Conservation (phyloP, 177 flowering plant species). For the Telopea speciosissima region DNA sequence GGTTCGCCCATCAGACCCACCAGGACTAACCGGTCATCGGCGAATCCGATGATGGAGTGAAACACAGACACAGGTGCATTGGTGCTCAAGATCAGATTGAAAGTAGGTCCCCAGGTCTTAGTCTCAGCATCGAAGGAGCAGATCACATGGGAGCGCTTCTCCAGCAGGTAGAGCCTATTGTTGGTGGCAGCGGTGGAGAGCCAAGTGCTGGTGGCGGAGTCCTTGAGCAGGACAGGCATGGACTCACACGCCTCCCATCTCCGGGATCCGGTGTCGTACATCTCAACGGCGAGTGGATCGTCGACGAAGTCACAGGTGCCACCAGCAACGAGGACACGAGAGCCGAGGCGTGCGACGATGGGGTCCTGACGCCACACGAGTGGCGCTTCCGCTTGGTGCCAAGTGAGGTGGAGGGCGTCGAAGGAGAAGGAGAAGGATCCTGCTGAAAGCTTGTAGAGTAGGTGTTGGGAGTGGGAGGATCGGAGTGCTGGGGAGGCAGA, state of each 20-base stretch:
- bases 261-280: constrained; percentile 27
- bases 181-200: constrained; percentile 42
- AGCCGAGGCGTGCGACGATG: constrained; percentile 46
- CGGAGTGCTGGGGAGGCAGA: constrained; percentile 24
- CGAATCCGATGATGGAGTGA: constrained; percentile 29
- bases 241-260: constrained; percentile 35
- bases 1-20: constrained; percentile 35
- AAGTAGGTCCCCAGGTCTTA: constrained; percentile 29
- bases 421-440: constrained; percentile 40
- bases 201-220: constrained; percentile 49
- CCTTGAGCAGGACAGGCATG: constrained; percentile 45
- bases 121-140: constrained; percentile 37
- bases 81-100: constrained; percentile 10
- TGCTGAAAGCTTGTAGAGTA: constrained; percentile 50
- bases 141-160: constrained; percentile 39
- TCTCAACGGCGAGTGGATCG: constrained; percentile 51
- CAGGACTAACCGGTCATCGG: constrained; percentile 32
- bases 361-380: constrained; percentile 56
- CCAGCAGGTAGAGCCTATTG: constrained; percentile 30
- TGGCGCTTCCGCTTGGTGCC: constrained; percentile 41
- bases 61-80: constrained; percentile 24
- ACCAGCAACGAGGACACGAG: constrained; percentile 46
- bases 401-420: constrained; percentile 42
- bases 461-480: constrained; percentile 36
- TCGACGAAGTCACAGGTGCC: constrained; percentile 58